Evolutionary conservation across 805 yeast species (phyloP).

Genomic region (Candida ascalaphidarum): DNA sequence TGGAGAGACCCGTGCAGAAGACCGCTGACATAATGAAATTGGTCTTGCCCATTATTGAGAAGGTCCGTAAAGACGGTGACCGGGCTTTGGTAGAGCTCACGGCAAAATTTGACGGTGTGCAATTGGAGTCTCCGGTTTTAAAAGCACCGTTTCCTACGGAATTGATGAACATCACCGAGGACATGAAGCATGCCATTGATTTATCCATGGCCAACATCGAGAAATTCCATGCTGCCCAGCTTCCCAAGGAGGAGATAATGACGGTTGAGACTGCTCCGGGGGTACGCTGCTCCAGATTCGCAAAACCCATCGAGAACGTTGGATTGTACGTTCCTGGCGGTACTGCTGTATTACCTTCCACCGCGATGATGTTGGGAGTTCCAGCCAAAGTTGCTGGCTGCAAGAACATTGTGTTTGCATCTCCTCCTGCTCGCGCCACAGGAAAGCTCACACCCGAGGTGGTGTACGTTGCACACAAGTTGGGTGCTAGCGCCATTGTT

Average conservation of each 20-base stretch:
- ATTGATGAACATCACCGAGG: slow-evolving; percentile 63
- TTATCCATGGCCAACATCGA: slow-evolving; percentile 81
- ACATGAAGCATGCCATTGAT: slow-evolving; percentile 79
- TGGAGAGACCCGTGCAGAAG: slow-evolving; percentile 92
- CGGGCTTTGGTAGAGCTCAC: slow-evolving; percentile 83
- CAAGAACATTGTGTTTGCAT: slow-evolving; percentile 81
- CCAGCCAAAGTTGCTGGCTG: slow-evolving; percentile 99
- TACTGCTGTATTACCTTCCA: slow-evolving; percentile 95
- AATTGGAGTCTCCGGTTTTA: slow-evolving; percentile 62
- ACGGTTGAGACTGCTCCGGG: slow-evolving; percentile 92
- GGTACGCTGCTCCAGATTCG: slow-evolving; percentile 87
- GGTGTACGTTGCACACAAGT: slow-evolving; percentile 92
- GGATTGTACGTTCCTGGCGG: slow-evolving; percentile 99
- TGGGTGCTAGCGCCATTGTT: slow-evolving; percentile 85
- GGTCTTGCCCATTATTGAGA: slow-evolving; percentile 81
- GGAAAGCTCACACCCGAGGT: slow-evolving; percentile 96
- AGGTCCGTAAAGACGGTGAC: slow-evolving; percentile 75
- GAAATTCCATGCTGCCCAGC: slow-evolving; percentile 91
- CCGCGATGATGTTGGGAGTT: slow-evolving; percentile 96
- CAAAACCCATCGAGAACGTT: slow-evolving; percentile 89
- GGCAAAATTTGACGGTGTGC: slow-evolving; percentile 83
- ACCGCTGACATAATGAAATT: slow-evolving; percentile 88
- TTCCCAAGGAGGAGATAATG: slow-evolving; percentile 58
- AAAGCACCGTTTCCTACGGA: slow-evolving; percentile 82
- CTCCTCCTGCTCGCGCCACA: slow-evolving; percentile 85